These are phyloP conservation scores for Lobosporangium transversale DNA, from an alignment of 192 early-diverging fungal species.

Conservation along the genomic window DNA sequence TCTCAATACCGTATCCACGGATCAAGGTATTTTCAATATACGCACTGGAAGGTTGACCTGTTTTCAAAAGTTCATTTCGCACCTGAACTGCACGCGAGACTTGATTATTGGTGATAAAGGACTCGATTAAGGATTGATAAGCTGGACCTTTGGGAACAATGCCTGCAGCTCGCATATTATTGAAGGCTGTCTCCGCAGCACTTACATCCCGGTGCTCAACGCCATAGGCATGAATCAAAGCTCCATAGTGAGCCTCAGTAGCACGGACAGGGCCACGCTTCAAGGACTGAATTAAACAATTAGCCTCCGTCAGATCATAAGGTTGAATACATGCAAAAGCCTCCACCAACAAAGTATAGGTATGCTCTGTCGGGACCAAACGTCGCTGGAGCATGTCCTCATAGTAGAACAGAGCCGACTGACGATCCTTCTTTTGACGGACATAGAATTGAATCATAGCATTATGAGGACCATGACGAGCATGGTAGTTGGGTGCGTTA, in stretches of 20 bases:
- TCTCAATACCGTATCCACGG: constrained; percentile 58
- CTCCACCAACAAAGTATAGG: constrained; percentile 66
- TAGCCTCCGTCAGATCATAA: constrained; percentile 66
- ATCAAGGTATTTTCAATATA: constrained; percentile 71
- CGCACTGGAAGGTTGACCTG: constrained; percentile 54
- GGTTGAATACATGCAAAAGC: constrained; percentile 63
- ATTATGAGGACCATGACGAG: constrained; percentile 66
- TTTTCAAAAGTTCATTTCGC: constrained; percentile 49
- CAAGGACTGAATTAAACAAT: constrained; percentile 59
- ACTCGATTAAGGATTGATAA: constrained; percentile 66
- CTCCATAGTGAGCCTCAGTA: constrained; percentile 61
- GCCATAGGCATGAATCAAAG: constrained; percentile 67
- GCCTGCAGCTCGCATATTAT: constrained; percentile 45
- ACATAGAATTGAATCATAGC: constrained; percentile 73
- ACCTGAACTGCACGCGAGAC: constrained; percentile 56
- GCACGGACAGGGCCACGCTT: constrained; percentile 52
- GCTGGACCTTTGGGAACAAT: constrained; percentile 60
- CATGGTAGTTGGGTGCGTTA: constrained; percentile 52
- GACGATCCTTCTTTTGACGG: constrained; percentile 61
- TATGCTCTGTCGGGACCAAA: constrained; percentile 60
- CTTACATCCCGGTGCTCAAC: constrained; percentile 61
- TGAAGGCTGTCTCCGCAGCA: constrained; percentile 56
- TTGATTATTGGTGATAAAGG: constrained; percentile 57
- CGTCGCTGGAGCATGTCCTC: constrained; percentile 54
- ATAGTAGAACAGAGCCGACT: constrained; percentile 58